Conservation (phyloP, 306 rosid genomes). For the Trichosanthes cucumerina region DNA sequence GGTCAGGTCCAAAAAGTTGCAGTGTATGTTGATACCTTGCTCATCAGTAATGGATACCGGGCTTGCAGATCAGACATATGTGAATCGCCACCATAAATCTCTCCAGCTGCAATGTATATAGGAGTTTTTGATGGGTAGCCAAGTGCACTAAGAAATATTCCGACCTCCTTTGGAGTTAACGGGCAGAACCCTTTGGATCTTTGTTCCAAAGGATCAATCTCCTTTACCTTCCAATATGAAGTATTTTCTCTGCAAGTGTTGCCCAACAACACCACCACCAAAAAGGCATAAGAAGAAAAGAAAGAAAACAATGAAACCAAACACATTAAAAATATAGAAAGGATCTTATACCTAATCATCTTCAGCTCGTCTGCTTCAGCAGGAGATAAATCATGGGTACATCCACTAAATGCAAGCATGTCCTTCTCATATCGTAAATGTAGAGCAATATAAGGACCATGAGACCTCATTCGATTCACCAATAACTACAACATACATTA, state of each 20-base stretch:
- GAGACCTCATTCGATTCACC: constrained; percentile 81
- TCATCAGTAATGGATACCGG: constrained; percentile 72
- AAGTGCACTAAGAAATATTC: constrained; percentile 75
- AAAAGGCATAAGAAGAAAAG: not conserved
- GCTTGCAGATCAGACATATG: constrained; percentile 66
- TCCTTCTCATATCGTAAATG: constrained; percentile 98
- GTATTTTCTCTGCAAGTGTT: constrained; percentile 53
- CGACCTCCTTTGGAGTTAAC: constrained; percentile 89
- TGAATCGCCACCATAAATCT: constrained; percentile 80
- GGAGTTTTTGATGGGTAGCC: constrained; percentile 81
- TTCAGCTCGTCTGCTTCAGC: constrained; percentile 68
- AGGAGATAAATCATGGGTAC: constrained; percentile 67
- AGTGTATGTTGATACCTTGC: constrained; percentile 44
- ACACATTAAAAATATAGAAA: not conserved
- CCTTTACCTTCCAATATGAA: constrained; percentile 80
- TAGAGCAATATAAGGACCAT: constrained; percentile 75
- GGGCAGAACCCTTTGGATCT: constrained; percentile 90
- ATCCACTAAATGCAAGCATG: constrained; percentile 98
- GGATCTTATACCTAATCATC: constrained; percentile 45
- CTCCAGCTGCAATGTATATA: constrained; percentile 90
- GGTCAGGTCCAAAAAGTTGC: not conserved
- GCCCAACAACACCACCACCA: not conserved
- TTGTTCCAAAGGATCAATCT: constrained; percentile 66
- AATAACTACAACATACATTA: constrained; percentile 41
- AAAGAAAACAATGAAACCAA: not conserved